Base-by-base conservation (phyloP, 768 basidiomycete genomes). In the Suillus bovinus region DNA sequence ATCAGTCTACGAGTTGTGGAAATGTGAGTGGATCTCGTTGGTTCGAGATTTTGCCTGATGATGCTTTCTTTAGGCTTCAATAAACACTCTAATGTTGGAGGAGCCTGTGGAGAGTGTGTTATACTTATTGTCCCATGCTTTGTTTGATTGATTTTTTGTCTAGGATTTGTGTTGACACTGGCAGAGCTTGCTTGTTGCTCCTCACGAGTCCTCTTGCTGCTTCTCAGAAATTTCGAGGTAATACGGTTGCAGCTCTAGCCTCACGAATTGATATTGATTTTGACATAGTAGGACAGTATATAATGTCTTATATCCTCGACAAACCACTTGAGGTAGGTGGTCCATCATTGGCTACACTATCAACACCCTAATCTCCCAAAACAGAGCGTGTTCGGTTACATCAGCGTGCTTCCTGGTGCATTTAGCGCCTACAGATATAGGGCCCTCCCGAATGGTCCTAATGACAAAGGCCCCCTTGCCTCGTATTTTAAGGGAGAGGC, bases 1-100 rank as follows among this genome's bases (percentile, higher is more conserved):
- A 33, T 94, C 93, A 9, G 93, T 98, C 65, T 98, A 98, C 71
- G 92, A 97, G 66, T 86, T 98, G 34, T 98, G 95, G 95, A 97
- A 97, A 84, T 93, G 91, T 76, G 31, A 63, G 78, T 64, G 7
- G 6, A 54, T 3, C 41, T 5, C 22, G 8, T n/a, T 38, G 22
- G 24, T 6, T 22, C 56, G 14, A 13, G 10, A 39, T 27, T 22
- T 59, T 53, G 17, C 29, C 56, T 69, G 24, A 70, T 54, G 38
- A 24, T 52, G 11, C 34, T 46, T n/a, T 50, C 17, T n/a, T n/a
- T 53, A 78, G 81, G 81, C 70, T 94, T 94, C 68, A 92, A 94
- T 77, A 87, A 86, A 68, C 89, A 94, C 63, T 78, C 84, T 29
- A 86, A 87, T 64, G 95, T 98, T 56, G 95, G 94, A 53, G 95